A percentile compares a stretch with the other conserved stretches of the same genome.
Conservation (phyloP, 176 grass and related monocot species). For the Tillandsia leiboldiana region DNA sequence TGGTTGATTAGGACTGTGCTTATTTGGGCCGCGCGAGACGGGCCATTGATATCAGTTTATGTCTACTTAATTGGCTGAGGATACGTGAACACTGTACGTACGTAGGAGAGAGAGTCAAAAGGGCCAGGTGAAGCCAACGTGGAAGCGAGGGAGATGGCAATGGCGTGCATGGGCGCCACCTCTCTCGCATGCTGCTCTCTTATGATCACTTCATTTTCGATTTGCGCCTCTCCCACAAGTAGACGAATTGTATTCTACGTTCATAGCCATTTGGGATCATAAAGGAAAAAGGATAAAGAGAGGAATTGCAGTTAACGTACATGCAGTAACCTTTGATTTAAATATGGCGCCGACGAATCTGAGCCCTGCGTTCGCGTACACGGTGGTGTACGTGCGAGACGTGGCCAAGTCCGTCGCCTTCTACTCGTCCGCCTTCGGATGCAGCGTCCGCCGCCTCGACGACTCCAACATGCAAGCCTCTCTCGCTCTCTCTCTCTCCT, state of each 20-base stretch:
- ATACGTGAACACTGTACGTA: background rate
- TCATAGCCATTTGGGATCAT: background rate
- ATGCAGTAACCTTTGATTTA: too few species aligned
- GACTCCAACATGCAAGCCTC: constrained; percentile 32
- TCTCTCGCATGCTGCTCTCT: background rate
- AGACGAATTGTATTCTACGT: background rate
- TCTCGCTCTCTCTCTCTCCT: background rate
- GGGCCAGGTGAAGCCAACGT: background rate
- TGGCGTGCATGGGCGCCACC: constrained; percentile 41
- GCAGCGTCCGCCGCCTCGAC: constrained; percentile 58
- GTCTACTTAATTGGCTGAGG: too few species aligned
- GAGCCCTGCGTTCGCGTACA: constrained; percentile 39
- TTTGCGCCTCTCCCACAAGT: background rate
- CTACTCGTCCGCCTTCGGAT: constrained; percentile 64
- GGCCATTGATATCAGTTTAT: too few species aligned
- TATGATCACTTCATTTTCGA: too few species aligned
- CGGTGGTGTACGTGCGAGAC: constrained; percentile 49
- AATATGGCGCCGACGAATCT: background rate
- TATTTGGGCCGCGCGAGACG: too few species aligned
- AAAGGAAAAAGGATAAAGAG: background rate
- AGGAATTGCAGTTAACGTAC: background rate
- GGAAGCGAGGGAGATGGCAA: background rate
- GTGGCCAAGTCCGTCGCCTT: constrained; percentile 47
- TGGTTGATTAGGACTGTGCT: too few species aligned
- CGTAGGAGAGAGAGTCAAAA: background rate